Base-by-base conservation (phyloP, 352 stramenopile species). In the Aphanomyces invadans region DNA sequence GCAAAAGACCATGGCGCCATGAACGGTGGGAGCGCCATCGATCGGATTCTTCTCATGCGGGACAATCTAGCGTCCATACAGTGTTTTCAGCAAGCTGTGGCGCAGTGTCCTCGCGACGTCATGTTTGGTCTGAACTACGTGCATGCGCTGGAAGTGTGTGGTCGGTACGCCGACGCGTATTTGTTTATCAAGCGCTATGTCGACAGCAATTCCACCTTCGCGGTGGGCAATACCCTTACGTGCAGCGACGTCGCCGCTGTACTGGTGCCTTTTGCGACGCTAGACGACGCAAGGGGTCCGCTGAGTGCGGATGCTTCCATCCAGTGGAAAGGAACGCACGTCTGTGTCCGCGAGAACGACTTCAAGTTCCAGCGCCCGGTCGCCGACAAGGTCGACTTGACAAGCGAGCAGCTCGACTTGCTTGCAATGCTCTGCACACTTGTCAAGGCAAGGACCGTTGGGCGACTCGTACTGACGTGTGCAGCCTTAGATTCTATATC, bases 351-450 rank as follows among this genome's bases (percentile, higher is more conserved):
- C 7, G 11, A 28, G 2, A 5, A 51, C 49, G 25, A 57, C 2
- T 9, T 9, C 7, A 25, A 52, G 5, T n/a, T 26, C 44, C 4
- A n/a, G 44, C 21, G 12, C 44, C 9, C 5, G 5, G 29, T 2
- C 33, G 9, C 28, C n/a, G 11, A 0, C 17, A 45, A 15, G 33
- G 26, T 39, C 23, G 60, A 57, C 28, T 45, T 67, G 60, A 19
- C 45, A 3, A 9, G 32, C 3, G 12, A 70, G n/a, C 55, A 44
- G 26, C 31, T 76, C 21, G 83, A 96, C 51, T 59, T 94, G 17
- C 54, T 97, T 1, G 86, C 87, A 26, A 82, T 88, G 36, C 80
- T 85, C 61, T 94, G 92, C 62, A 83, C 85, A 2, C 44, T 90
- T 17, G 75, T 88, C n/a, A 96, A 96, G 71, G 73, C 76, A 52